These are phyloP conservation scores for Mucor lusitanicus DNA, from an alignment of 371 early-diverging fungal species.

Conservation along the genomic window DNA sequence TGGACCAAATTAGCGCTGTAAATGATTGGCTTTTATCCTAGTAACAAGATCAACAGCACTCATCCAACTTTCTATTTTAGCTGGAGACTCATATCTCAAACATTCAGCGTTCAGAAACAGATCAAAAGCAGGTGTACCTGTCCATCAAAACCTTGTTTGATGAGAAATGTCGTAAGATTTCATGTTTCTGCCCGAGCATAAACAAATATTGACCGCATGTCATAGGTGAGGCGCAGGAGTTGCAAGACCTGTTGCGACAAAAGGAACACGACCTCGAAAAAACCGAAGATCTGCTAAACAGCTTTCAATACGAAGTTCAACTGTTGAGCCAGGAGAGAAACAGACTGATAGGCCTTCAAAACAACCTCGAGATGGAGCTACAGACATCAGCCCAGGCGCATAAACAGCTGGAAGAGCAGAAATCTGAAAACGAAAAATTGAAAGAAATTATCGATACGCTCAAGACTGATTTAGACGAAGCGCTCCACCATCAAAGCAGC, in stretches of 20 bases:
- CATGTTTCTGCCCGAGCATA: background rate
- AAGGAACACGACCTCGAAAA: slow-evolving; percentile 47
- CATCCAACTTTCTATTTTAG: slow-evolving; percentile 17
- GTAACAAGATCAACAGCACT: background rate
- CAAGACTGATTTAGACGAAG: slow-evolving; percentile 50
- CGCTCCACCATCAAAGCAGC: slow-evolving; percentile 21
- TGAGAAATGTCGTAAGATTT: slow-evolving; percentile 53
- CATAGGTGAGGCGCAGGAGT: slow-evolving; percentile 50
- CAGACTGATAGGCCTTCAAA: slow-evolving; percentile 37
- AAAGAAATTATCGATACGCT: slow-evolving; percentile 53
- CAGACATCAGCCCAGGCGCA: slow-evolving; percentile 45
- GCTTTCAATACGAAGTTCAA: slow-evolving; percentile 39
- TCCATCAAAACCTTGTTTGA: slow-evolving; percentile 49
- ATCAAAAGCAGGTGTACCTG: slow-evolving; percentile 53
- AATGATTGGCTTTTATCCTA: background rate
- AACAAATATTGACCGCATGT: background rate
- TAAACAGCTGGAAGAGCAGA: slow-evolving; percentile 49
- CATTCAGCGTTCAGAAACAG: slow-evolving; percentile 48
- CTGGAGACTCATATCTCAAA: slow-evolving; percentile 50
- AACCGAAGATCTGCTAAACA: slow-evolving; percentile 34
- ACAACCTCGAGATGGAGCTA: slow-evolving; percentile 43
- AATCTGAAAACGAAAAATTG: slow-evolving; percentile 50
- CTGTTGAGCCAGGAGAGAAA: slow-evolving; percentile 45
- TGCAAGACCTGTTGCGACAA: slow-evolving; percentile 45
- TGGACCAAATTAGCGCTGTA: slow-evolving; percentile 59